Conservation (phyloP, 1,284 basidiomycete genomes). For the Rhodotorula sp. region DNA sequence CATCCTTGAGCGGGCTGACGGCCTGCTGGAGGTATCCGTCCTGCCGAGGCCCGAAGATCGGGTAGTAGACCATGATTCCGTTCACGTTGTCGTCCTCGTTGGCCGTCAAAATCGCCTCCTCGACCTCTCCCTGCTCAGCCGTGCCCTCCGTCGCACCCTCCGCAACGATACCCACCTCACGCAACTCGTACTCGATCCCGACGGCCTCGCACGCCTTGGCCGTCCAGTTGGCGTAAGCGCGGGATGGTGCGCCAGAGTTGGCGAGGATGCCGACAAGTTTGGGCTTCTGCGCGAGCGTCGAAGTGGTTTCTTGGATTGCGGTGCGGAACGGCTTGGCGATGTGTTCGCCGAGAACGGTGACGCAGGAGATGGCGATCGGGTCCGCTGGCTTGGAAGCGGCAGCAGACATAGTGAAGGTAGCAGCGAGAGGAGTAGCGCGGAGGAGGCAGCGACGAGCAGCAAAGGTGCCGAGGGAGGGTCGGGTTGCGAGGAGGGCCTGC, state of each 20-base stretch:
- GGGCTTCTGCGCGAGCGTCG: slow-evolving; percentile 51
- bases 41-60: slow-evolving; percentile 56
- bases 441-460: neutral
- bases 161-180: slow-evolving; percentile 57
- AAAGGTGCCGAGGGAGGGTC: neutral
- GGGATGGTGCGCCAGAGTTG: slow-evolving; percentile 80
- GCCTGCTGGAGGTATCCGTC: slow-evolving; percentile 96
- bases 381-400: neutral
- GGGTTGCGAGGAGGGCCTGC: neutral
- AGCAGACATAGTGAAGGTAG: neutral
- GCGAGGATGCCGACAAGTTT: slow-evolving; percentile 90
- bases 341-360: slow-evolving; percentile 30
- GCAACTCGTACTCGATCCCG: slow-evolving; percentile 81
- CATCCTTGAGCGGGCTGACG: slow-evolving; percentile 93
- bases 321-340: slow-evolving; percentile 38
- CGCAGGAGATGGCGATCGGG: slow-evolving; percentile 10
- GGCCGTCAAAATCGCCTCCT: slow-evolving; percentile 84
- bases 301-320: slow-evolving; percentile 22
- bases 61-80: slow-evolving; percentile 63
- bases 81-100: slow-evolving; percentile 47
- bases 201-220: slow-evolving; percentile 83
- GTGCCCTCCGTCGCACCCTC: slow-evolving; percentile 52
- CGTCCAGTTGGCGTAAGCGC: slow-evolving; percentile 90
- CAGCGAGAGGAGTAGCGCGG: neutral
- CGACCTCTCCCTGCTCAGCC: slow-evolving; percentile 56